Evolutionary conservation across 176 grass and related monocot species (phyloP).

Genomic region (Tillandsia leiboldiana): DNA sequence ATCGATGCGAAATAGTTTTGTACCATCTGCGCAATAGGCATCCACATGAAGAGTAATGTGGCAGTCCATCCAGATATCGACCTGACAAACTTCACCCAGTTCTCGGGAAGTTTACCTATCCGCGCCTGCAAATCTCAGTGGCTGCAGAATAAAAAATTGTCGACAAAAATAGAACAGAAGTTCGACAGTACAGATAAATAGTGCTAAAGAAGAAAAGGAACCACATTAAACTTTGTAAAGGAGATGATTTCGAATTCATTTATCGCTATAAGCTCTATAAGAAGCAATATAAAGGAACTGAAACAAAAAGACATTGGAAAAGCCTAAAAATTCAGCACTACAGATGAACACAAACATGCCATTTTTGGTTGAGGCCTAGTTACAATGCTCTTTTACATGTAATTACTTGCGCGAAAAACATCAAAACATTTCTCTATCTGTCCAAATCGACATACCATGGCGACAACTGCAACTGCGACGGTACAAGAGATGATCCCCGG

Average conservation of each 20-base stretch:
- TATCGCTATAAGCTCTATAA: background rate
- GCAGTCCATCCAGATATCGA: conserved; percentile 96
- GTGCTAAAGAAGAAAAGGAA: background rate
- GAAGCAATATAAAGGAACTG: background rate
- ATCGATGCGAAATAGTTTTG: conserved; percentile 10
- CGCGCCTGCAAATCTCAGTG: conserved; percentile 47
- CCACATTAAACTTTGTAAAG: background rate
- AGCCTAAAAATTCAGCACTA: too few species aligned
- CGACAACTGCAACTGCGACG: conserved; percentile 48
- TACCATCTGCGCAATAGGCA: conserved; percentile 94
- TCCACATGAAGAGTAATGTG: conserved; percentile 99
- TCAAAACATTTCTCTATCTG: too few species aligned
- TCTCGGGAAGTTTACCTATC: conserved; percentile 62
- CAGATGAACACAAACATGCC: background rate
- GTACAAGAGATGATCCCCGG: conserved; percentile 58
- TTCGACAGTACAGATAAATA: background rate
- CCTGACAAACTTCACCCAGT: conserved; percentile 44
- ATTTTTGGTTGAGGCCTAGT: background rate
- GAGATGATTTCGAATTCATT: background rate
- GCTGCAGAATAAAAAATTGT: conserved; percentile 4
- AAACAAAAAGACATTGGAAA: too few species aligned
- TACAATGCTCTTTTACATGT: too few species aligned
- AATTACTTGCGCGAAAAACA: too few species aligned
- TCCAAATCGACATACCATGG: conserved; percentile 32
- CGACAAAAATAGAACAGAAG: background rate